Conservation (phyloP, 805 yeast species). For the Debaryomyces maramus region DNA sequence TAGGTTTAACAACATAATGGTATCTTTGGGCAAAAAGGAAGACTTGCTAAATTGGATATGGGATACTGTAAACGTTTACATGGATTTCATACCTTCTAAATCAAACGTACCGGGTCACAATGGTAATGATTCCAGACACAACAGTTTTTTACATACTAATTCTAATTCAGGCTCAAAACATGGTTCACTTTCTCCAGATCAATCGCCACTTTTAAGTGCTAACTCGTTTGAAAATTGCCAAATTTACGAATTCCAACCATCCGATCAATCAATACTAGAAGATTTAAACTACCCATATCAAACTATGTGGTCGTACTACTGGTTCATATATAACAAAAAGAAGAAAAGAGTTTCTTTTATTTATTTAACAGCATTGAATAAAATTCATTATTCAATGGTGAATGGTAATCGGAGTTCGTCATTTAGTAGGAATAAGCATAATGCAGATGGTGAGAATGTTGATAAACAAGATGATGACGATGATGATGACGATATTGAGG, state of each 20-base stretch:
- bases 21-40: conserved; percentile 46
- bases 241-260: conserved; percentile 62
- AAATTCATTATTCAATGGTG: conserved; percentile 35
- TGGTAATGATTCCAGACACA: conserved; percentile 25
- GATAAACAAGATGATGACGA: conserved; percentile 16
- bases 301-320: conserved; percentile 73
- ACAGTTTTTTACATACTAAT: conserved; percentile 19
- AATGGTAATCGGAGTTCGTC: conserved; percentile 22
- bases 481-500: conserved; percentile 26
- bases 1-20: conserved; percentile 74
- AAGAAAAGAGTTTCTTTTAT: conserved; percentile 88
- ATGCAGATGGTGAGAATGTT: conserved; percentile 9
- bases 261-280: conserved; percentile 60
- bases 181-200: conserved; percentile 9
- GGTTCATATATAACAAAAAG: conserved; percentile 89
- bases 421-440: conserved; percentile 6
- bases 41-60: conserved; percentile 66
- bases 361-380: conserved; percentile 57
- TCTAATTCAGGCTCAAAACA: conserved; percentile 6
- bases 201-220: conserved; percentile 15
- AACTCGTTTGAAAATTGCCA: conserved; percentile 46
- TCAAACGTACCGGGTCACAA: conserved; percentile 21
- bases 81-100: conserved; percentile 54
- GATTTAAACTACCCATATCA: conserved; percentile 52
- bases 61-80: conserved; percentile 83